A percentile compares a stretch with the other conserved stretches of the same genome.
These are phyloP conservation scores for Gynochthodes officinalis DNA, from an alignment of 257 asterid genomes.

Conservation along the genomic window DNA sequence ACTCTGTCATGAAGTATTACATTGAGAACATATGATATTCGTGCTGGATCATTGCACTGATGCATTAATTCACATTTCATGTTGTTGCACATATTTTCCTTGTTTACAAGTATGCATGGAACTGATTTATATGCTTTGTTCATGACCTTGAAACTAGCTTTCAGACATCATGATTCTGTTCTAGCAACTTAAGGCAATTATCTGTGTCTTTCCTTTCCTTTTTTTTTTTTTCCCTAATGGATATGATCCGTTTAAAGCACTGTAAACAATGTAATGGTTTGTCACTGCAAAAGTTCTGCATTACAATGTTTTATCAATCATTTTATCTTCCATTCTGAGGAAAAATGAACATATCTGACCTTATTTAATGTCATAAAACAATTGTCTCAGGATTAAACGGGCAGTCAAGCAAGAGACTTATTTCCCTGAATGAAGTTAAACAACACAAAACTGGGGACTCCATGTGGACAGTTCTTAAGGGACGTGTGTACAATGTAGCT, in stretches of 20 bases:
- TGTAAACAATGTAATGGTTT: not conserved
- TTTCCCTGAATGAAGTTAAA: conserved; percentile 76
- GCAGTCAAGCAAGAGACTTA: conserved; percentile 65
- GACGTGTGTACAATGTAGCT: conserved; percentile 81
- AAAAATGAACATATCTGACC: not conserved
- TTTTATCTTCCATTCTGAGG: not conserved
- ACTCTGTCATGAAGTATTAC: not conserved
- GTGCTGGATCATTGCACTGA: not conserved
- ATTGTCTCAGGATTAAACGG: conserved; percentile 70
- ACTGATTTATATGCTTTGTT: not conserved
- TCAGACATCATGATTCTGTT: not conserved
- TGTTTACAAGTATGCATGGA: not conserved
- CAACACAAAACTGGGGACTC: conserved; percentile 70
- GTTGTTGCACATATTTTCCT: not conserved
- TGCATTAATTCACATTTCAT: not conserved
- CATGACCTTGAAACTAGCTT: not conserved
- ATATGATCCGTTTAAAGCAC: not conserved
- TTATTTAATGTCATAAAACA: not conserved
- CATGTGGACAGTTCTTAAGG: conserved; percentile 98
- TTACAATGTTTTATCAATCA: not conserved
- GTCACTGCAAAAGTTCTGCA: not conserved
- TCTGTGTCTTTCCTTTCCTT: too few species aligned
- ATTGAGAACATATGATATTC: not conserved
- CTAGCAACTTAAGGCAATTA: not conserved
- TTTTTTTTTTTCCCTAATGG: too few species aligned